These are phyloP conservation scores for Leavenworthia alabamica DNA, from an alignment of 345 rosid genomes.

Conservation along the genomic window DNA sequence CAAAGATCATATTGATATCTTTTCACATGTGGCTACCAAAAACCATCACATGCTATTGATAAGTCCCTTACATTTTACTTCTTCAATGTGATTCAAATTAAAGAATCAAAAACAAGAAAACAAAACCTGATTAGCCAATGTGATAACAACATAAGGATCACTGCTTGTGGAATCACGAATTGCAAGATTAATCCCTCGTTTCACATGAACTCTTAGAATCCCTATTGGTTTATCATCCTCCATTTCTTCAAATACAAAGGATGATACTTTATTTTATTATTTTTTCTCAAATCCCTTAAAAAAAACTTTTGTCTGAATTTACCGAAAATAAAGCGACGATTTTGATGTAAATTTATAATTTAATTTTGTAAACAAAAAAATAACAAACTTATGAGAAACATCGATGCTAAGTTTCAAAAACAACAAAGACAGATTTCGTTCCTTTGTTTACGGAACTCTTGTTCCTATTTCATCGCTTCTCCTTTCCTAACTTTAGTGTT, in stretches of 20 bases:
- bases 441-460: background rate
- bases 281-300: background rate
- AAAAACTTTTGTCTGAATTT: conserved; percentile 12
- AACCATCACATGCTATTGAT: conserved; percentile 20
- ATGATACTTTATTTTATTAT: background rate
- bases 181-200: conserved; percentile 43
- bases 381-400: background rate
- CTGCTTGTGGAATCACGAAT: conserved; percentile 40
- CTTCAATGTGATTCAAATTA: conserved; percentile 11
- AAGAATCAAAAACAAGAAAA: background rate
- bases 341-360: conserved; percentile 12
- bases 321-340: conserved; percentile 2
- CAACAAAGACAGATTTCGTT: conserved; percentile 8
- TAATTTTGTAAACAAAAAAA: background rate
- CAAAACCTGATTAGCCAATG: conserved; percentile 41
- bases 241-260: conserved; percentile 28
- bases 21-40: conserved; percentile 27
- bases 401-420: conserved; percentile 15
- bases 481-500: conserved; percentile 25
- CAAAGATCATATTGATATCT: conserved; percentile 16
- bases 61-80: conserved; percentile 3
- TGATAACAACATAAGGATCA: conserved; percentile 52
- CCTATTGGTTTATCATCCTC: conserved; percentile 38
- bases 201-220: conserved; percentile 40
- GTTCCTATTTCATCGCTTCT: conserved; percentile 28